Evolutionary conservation across 306 rosid genomes (phyloP).

Genomic region (Vigna mungo): DNA sequence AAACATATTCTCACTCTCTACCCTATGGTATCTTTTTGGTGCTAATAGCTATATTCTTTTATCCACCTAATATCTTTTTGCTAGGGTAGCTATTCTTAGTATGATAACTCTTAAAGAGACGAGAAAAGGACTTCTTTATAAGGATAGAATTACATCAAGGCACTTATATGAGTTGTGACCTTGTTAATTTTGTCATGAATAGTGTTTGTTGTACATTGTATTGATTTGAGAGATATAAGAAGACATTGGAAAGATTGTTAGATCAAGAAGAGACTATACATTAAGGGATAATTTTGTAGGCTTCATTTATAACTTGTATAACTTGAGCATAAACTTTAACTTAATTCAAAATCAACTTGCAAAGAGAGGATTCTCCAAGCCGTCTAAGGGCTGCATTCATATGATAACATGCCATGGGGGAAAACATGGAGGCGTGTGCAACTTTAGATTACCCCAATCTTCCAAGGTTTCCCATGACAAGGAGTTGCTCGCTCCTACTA

Average conservation of each 20-base stretch:
- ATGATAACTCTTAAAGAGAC: background rate
- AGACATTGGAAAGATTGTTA: background rate
- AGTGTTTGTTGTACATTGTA: background rate
- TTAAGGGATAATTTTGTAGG: too few relatives aligned
- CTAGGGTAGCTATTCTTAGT: background rate
- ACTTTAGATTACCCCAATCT: too few relatives aligned
- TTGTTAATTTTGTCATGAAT: background rate
- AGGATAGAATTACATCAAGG: background rate
- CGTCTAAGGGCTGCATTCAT: too few relatives aligned
- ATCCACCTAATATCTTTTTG: background rate
- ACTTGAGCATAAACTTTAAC: too few relatives aligned
- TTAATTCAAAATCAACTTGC: too few relatives aligned
- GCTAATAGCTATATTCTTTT: slow-evolving; percentile 3
- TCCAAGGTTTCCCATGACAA: too few relatives aligned
- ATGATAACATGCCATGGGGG: too few relatives aligned
- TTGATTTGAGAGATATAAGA: background rate
- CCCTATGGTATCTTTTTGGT: slow-evolving; percentile 17
- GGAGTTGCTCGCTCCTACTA: too few relatives aligned
- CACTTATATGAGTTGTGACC: background rate
- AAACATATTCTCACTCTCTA: slow-evolving; percentile 30
- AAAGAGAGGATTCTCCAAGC: too few relatives aligned
- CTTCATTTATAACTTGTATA: too few relatives aligned
- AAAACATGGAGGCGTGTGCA: too few relatives aligned
- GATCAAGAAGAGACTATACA: background rate
- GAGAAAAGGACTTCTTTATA: background rate